A percentile compares a stretch with the other conserved stretches of the same genome.
phyloP scores from a whole-genome alignment of 2,329 filamentous ascomycete species.

The Karstenula rhodostoma region DNA sequence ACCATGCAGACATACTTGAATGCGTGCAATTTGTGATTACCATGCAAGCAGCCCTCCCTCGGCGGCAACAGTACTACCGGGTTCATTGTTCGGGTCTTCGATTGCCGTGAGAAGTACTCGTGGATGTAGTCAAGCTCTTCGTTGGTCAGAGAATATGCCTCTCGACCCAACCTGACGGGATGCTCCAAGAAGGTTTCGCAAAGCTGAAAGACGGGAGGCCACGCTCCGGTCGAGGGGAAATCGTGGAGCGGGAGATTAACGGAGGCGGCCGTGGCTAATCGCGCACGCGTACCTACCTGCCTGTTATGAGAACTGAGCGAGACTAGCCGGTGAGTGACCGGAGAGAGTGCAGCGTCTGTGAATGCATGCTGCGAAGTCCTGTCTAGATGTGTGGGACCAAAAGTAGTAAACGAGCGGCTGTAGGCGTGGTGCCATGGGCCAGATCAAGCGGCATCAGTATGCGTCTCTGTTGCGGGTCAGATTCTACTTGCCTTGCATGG shows the following conservation, averaged over 20 bases:
- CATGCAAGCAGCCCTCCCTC: constrained; percentile 54
- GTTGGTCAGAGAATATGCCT: constrained; percentile 20
- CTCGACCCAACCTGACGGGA: constrained; percentile 8
- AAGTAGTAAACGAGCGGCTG: constrained; percentile 26
- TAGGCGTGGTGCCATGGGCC: constrained; percentile 19
- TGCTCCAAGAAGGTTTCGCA: constrained; percentile 30
- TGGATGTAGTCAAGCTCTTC: constrained; percentile 42
- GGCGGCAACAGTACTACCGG: constrained; percentile 55
- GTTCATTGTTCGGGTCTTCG: constrained; percentile 59
- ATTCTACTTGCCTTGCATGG: constrained; percentile 32
- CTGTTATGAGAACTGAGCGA: neutral
- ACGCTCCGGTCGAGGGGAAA: constrained; percentile 57
- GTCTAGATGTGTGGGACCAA: constrained; percentile 16
- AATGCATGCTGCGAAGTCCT: constrained; percentile 14
- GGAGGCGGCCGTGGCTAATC: constrained; percentile 34
- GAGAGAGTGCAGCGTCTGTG: constrained; percentile 12
- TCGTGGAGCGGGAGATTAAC: constrained; percentile 60
- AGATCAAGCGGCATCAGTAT: constrained; percentile 24
- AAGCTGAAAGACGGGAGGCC: constrained; percentile 56
- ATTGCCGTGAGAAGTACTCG: constrained; percentile 59
- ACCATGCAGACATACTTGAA: constrained; percentile 59
- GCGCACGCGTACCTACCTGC: neutral
- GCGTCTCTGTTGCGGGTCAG: constrained; percentile 25
- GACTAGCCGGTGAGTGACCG: neutral
- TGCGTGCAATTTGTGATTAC: constrained; percentile 51